A percentile compares a stretch with the other conserved stretches of the same genome.
These are phyloP conservation scores for Starmerella cellae DNA, from an alignment of 805 yeast species.

Conservation along the genomic window DNA sequence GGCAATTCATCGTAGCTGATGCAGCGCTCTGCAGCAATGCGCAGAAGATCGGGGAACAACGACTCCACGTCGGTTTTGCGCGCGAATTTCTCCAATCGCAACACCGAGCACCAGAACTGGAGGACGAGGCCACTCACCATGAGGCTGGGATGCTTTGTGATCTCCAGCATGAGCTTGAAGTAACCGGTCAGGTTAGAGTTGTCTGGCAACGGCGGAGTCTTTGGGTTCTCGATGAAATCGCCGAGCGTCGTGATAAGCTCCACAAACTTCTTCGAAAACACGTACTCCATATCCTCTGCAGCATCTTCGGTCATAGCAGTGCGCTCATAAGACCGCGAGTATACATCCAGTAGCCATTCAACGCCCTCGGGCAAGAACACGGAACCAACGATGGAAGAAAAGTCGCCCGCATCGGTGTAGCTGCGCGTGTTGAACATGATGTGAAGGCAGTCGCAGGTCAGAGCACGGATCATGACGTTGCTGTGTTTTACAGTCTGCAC, in stretches of 20 bases:
- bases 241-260: conserved; percentile 85
- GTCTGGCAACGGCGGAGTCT: conserved; percentile 33
- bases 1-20: conserved; percentile 57
- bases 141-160: conserved; percentile 72
- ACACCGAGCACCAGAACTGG: conserved; percentile 86
- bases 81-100: conserved; percentile 60
- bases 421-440: conserved; percentile 63
- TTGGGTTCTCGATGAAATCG: conserved; percentile 43
- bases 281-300: conserved; percentile 62
- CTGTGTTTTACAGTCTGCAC: conserved; percentile 30
- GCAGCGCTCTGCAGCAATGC: conserved; percentile 63
- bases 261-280: conserved; percentile 74
- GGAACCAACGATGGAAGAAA: conserved; percentile 62
- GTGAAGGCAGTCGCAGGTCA: conserved; percentile 85
- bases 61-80: conserved; percentile 32
- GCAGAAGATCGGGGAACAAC: conserved; percentile 54
- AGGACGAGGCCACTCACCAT: conserved; percentile 82
- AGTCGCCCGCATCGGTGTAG: conserved; percentile 53
- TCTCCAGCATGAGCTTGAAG: conserved; percentile 58
- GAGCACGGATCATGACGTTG: conserved; percentile 56
- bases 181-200: conserved; percentile 54
- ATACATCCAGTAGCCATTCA: conserved; percentile 50
- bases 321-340: conserved; percentile 21
- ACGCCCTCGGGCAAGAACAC: conserved; percentile 69
- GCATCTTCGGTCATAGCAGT: conserved; percentile 37